Evolutionary conservation across 768 basidiomycete species (phyloP).

Genomic region (Tricholoma sp.): DNA sequence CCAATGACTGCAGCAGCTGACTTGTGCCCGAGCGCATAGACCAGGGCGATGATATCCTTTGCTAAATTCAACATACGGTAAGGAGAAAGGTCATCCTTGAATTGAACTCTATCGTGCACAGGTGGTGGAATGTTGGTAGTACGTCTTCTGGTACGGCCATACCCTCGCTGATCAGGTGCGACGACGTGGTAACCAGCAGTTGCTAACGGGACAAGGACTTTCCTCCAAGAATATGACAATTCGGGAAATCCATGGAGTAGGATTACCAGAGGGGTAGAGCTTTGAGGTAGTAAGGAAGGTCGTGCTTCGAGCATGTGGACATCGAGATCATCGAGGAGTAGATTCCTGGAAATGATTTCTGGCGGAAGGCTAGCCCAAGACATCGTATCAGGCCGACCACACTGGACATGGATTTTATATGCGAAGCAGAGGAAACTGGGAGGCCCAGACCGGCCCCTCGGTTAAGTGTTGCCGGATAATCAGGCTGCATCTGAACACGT

Average conservation of each 20-base stretch:
- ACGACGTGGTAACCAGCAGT: constrained; percentile 53
- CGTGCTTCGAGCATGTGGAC: constrained; percentile 48
- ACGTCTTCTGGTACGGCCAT: constrained; percentile 34
- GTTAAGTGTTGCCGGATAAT: neutral
- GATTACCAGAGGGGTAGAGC: constrained; percentile 39
- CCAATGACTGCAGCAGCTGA: constrained; percentile 48
- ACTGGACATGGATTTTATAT: neutral
- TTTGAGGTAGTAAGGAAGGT: constrained; percentile 21
- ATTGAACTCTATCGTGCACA: constrained; percentile 24
- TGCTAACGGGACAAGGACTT: constrained; percentile 46
- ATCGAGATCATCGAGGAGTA: constrained; percentile 43
- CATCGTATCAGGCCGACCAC: neutral
- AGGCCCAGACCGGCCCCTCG: neutral
- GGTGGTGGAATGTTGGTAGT: neutral
- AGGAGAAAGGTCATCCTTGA: constrained; percentile 44
- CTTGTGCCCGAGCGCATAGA: constrained; percentile 44
- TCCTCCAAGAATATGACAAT: constrained; percentile 61
- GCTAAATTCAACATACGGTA: constrained; percentile 48
- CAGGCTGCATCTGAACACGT: neutral
- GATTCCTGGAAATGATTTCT: constrained; percentile 31
- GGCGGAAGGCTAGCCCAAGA: constrained; percentile 20
- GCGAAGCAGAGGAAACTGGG: neutral
- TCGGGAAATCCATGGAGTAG: constrained; percentile 64
- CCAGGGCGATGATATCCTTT: constrained; percentile 47
- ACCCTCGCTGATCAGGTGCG: constrained; percentile 58